Evolutionary conservation across 345 rosid genomes (phyloP), one percentile per base, ranked within the genome.

Genomic region (Alliaria petiolata): DNA sequence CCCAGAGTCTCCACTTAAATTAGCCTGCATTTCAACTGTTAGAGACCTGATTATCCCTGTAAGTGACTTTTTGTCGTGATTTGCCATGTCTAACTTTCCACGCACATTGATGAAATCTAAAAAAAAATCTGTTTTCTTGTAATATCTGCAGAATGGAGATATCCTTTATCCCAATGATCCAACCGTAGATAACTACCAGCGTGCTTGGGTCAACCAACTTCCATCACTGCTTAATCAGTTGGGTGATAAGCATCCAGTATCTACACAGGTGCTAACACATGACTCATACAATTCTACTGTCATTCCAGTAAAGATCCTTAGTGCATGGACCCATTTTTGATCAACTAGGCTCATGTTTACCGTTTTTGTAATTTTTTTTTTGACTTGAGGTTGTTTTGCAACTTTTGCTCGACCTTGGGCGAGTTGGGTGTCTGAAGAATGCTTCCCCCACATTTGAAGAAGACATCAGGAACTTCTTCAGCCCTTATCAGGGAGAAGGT

Each of bases 11-110:
- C 36, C 80, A 31, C 79, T 89, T 30, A 91, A 83, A 65, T 45
- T 86, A 61, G 85, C 90, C 30, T 95, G 89, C 80, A 83, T 91
- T 67, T 72, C 87, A 42, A 69, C 57, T 14, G 60, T 86, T 30
- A 84, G 85, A 77, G 84, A 89, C 82, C 68, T 95, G 85, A 73
- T 86, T 61, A 75, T 89, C 70, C 84, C 87, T 74, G 99, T 95
- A 82, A 85, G 96, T 72, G 30, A 54, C 28, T 67, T 44, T 19
- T 67, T 22, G 40, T n/a, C 44, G 34, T 50, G 31, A 61, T 39
- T n/a, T 63, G 25, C 20, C 14, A 61, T 26, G 10, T 35, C 55
- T 46, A 45, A n/a, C 8, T 70, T 45, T 55, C 31, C 5, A 40
- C 39, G 0, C 65, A 54, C 64, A 55, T 46, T 35, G 47, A 22